Evolutionary conservation across 2,329 filamentous ascomycete genomes (phyloP), one percentile per base, ranked within the genome.

Genomic region (Rutstroemia sydowiana): DNA sequence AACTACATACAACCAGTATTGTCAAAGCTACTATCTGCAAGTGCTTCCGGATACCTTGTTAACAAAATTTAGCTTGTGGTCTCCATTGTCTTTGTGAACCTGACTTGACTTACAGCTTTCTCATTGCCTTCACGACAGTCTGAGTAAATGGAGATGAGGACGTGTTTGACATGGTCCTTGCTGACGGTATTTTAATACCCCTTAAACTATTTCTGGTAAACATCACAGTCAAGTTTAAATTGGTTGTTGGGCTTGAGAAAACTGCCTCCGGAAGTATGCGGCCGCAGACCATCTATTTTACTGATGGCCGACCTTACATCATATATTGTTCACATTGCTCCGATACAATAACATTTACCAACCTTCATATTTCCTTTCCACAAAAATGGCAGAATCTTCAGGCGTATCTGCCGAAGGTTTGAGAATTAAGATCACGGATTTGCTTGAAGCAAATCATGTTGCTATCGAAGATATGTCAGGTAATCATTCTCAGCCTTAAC

Each of bases 381-480:
- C 20, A 21, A 60, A 59, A 50, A 79, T 81, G 73, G 76, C 74
- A 48, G 74, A 76, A 55, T 72, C 78, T 45, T 74, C 75, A 31
- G 77, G 76, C 57, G 84, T 95, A 64, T 92, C 89, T 40, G 83
- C 89, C 55, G 81, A 82, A 34, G 78, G 76, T 45, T 75, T 97
- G 50, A 82, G 78, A 65, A 72, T 73, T 40, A 87, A 85, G 54
- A 77, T 96, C 60, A 77, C 75, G 34, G 74, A 85, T 61, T 81
- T 83, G 58, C 75, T 96, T 50, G 76, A 81, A 52, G 89, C 90
- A 20, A 76, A 77, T 26, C 81, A 95, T 71, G 89, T 95, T 57
- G 84, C 93, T 63, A 89, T 96, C 61, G 86, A 88, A 58, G 92
- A 97, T 71, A 82, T 95, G 75, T 95, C 90, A 58, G 92, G 91